Evolutionary conservation across 306 rosid genomes (phyloP).

Genomic region (Castanospermum australe): DNA sequence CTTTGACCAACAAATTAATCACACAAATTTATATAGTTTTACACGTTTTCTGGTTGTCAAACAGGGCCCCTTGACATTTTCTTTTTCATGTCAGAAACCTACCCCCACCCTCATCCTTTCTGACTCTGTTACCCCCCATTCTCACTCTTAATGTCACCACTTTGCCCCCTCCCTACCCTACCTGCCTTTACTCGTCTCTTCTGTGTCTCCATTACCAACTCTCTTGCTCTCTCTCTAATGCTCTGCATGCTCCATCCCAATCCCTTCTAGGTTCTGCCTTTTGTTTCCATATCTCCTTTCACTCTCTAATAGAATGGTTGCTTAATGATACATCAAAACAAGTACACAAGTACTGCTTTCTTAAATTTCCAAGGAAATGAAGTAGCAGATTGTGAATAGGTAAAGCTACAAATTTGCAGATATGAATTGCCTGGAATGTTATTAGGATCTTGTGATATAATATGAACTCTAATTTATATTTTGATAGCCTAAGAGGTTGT

Average conservation of each 20-base stretch:
- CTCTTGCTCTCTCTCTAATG: background rate
- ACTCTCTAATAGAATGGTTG: too few relatives aligned
- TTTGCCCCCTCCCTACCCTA: too few relatives aligned
- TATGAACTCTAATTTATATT: background rate
- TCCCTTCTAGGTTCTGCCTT: background rate
- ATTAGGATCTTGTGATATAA: background rate
- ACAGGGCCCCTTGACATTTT: background rate
- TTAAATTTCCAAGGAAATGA: too few relatives aligned
- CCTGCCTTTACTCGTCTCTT: too few relatives aligned
- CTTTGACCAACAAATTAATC: background rate
- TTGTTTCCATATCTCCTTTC: too few relatives aligned
- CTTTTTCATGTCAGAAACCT: background rate
- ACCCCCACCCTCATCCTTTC: background rate
- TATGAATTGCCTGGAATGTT: background rate
- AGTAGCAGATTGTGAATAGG: background rate
- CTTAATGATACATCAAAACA: too few relatives aligned
- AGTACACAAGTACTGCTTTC: too few relatives aligned
- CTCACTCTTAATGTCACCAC: background rate
- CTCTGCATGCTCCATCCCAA: background rate
- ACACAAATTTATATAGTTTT: background rate
- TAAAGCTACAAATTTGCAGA: background rate
- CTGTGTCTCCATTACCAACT: too few relatives aligned
- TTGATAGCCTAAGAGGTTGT: background rate
- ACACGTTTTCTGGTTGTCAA: background rate
- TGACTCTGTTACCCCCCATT: background rate